Conservation (phyloP, 2,329 filamentous ascomycete species). For the Podosphaera fusca region DNA sequence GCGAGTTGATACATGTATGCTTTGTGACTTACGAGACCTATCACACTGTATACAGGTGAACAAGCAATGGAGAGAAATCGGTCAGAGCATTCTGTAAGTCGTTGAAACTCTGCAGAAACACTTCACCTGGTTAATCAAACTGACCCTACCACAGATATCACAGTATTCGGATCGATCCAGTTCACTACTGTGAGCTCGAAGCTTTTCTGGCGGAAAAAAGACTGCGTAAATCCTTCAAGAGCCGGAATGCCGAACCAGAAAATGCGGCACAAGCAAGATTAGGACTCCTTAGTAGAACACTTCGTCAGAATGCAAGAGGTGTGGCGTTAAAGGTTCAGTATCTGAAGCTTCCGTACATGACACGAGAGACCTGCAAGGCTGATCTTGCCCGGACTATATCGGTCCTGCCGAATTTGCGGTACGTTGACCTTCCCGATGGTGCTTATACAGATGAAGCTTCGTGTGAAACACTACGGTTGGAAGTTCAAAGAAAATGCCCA, state of each 20-base stretch:
- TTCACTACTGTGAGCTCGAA: constrained; percentile 85
- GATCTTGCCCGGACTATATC: constrained; percentile 71
- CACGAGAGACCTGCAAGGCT: constrained; percentile 58
- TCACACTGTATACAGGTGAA: constrained; percentile 56
- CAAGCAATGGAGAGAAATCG: constrained; percentile 41
- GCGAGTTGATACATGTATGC: constrained; percentile 63
- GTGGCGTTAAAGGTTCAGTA: constrained; percentile 51
- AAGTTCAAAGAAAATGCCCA: constrained; percentile 63
- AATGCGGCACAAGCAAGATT: constrained; percentile 59
- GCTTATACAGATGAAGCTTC: constrained; percentile 55
- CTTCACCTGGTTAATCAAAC: constrained; percentile 2
- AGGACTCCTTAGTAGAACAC: constrained; percentile 55
- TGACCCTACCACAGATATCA: constrained; percentile 37
- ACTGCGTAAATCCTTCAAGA: constrained; percentile 48
- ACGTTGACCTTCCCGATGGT: constrained; percentile 76
- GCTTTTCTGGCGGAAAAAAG: constrained; percentile 57
- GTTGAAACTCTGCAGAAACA: not conserved
- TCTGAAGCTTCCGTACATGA: constrained; percentile 86
- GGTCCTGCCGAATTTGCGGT: constrained; percentile 62
- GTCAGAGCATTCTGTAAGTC: constrained; percentile 36
- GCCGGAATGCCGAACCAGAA: constrained; percentile 56
- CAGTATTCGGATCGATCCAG: constrained; percentile 76
- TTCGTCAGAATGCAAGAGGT: constrained; percentile 46
- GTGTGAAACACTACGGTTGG: constrained; percentile 55
- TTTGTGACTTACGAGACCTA: constrained; percentile 78